These are phyloP conservation scores for Paracorniculantispora psalliotae DNA, from an alignment of 2,329 filamentous ascomycete genomes.

Conservation along the genomic window DNA sequence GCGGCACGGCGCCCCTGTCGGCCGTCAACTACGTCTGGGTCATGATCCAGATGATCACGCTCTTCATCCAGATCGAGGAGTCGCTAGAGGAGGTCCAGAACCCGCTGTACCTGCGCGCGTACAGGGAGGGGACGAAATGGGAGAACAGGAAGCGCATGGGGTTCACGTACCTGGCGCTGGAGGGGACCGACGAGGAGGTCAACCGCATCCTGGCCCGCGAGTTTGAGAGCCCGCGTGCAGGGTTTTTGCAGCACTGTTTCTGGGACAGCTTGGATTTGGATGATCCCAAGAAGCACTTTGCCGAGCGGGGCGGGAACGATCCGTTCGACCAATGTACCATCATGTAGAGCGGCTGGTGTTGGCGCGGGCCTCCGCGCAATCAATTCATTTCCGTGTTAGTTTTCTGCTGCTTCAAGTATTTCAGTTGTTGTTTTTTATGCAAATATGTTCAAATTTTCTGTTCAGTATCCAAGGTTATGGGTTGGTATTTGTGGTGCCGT, in stretches of 20 bases:
- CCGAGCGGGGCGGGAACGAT: neutral
- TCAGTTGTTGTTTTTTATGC: no score
- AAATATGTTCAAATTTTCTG: no score
- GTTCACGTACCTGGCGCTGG: neutral
- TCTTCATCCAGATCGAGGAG: slow-evolving; percentile 25
- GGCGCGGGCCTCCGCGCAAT: neutral
- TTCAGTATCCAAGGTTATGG: no score
- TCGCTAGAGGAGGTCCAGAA: slow-evolving; percentile 23
- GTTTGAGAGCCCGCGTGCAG: neutral
- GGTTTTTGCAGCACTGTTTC: neutral
- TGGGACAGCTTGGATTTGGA: neutral
- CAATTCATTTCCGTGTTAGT: neutral
- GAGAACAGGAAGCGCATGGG: neutral
- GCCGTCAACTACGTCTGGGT: slow-evolving; percentile 31
- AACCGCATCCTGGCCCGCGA: neutral
- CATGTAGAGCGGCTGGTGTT: neutral
- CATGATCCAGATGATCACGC: slow-evolving; percentile 19
- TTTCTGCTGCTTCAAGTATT: neutral
- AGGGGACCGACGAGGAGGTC: neutral
- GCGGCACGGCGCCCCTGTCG: slow-evolving; percentile 24
- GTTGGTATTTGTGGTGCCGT: neutral
- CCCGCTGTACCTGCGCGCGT: slow-evolving; percentile 14
- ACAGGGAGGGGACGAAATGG: neutral
- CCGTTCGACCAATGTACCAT: neutral
- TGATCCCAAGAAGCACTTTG: neutral